Percentiles rank a stretch among this genome's conserved stretches.
These are phyloP conservation scores for Eucalyptus guilfoylei DNA, from an alignment of 345 rosid species.

Conservation along the genomic window DNA sequence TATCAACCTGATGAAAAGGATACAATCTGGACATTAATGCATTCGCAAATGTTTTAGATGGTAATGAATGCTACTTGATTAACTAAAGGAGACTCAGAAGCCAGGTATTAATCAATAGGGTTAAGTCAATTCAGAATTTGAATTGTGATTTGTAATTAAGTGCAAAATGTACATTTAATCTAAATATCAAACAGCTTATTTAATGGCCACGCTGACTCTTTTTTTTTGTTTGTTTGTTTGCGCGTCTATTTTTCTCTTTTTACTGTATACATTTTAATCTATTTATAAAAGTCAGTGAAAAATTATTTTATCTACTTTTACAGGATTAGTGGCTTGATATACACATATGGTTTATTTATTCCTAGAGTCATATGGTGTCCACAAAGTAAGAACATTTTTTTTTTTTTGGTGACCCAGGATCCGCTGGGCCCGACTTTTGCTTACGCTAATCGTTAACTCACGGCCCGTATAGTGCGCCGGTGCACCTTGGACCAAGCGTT, in stretches of 20 bases:
- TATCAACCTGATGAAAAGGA: neutral
- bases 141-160: neutral
- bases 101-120: neutral
- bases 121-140: neutral
- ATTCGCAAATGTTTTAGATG: neutral
- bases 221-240: neutral
- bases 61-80: neutral
- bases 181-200: neutral
- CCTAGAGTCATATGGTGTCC: neutral
- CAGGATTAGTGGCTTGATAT: neutral
- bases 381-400: neutral
- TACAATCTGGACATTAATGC: neutral
- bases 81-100: neutral
- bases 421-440: no score
- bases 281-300: neutral
- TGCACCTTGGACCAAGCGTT: no score
- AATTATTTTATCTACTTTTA: neutral
- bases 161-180: neutral
- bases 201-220: neutral
- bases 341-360: neutral
- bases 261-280: neutral
- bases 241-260: neutral
- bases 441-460: no score
- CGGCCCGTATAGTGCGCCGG: no score
- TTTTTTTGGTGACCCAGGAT: no score